Conservation (phyloP, 306 rosid species). For the Casuarina equisetifolia region DNA sequence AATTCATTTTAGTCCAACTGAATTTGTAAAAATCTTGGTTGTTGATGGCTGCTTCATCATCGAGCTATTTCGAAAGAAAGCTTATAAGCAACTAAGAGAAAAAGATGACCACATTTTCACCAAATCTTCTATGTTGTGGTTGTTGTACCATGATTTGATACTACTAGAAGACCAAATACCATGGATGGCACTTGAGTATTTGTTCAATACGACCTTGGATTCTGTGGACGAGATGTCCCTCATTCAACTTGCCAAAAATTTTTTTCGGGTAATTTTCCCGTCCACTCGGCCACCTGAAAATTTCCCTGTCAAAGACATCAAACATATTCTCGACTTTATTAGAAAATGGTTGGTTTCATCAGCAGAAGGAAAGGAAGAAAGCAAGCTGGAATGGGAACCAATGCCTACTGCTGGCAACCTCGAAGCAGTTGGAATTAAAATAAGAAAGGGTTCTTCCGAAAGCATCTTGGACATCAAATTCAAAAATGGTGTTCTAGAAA, state of each 20-base stretch:
- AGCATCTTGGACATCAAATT: slow-evolving; percentile 16
- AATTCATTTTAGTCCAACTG: neutral
- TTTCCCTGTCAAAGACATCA: neutral
- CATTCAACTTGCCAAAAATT: neutral
- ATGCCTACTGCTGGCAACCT: slow-evolving; percentile 13
- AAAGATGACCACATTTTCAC: slow-evolving; percentile 2
- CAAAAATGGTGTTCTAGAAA: neutral
- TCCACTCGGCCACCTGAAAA: accelerated
- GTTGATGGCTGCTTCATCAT: slow-evolving; percentile 38
- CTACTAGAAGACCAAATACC: slow-evolving; percentile 13
- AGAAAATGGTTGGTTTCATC: neutral
- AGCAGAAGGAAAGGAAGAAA: neutral
- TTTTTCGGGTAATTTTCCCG: neutral
- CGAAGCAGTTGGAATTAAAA: slow-evolving; percentile 1
- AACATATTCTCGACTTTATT: slow-evolving; percentile 17
- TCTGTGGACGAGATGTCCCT: neutral
- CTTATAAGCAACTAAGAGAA: neutral
- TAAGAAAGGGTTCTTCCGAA: neutral
- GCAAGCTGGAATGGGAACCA: neutral
- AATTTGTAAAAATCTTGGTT: slow-evolving; percentile 23
- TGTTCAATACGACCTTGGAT: neutral
- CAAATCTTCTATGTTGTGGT: neutral
- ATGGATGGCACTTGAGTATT: slow-evolving; percentile 16
- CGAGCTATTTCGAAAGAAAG: slow-evolving; percentile 17
- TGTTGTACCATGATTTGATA: slow-evolving; percentile 12